Evolutionary conservation across 2,329 filamentous ascomycete species (phyloP), one percentile per base, ranked within the genome.

Genomic region (Beauveria sp.): DNA sequence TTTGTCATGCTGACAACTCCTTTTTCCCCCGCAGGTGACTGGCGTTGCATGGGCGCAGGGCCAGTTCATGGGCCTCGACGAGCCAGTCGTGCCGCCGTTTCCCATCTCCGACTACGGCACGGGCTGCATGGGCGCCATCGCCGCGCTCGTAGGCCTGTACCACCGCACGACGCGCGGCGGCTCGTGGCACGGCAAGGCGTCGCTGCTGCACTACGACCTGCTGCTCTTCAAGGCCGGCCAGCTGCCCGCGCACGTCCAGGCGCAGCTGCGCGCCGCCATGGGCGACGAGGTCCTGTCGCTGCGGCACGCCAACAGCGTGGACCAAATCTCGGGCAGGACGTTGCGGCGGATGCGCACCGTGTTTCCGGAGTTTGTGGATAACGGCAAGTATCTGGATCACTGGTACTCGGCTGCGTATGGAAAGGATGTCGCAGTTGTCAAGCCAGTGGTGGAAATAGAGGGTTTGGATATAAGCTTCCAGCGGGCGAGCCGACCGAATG

Each of bases 91-190:
- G 0, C 86, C 86, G 51, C 85, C 85, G 0, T 85, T 86, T 62
- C 83, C 83, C 34, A 84, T 85, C 65, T 84, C 80, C 24, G 83
- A 84, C 72, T 90, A 90, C 66, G 87, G 87, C 44, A 90, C 87
- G 0, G 88, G 87, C 34, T 89, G 85, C 68, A 86, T 89, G 75
- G 88, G 87, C 3, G 84, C 85, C 50, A 85, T 88, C 65, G 84
- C 86, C 3, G 86, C 86, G 0, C 70, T 91, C 41, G 79, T 79
- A 0, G 87, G 86, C 1, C 76, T 90, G 9, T 85, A 84, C 66
- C 80, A 81, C 66, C 79, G 88, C 37, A 82, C 86, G 0, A 84
- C 79, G 9, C 71, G 74, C 14, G 87, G 87, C 20, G 87, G 87
- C 1, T 88, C 84, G 1, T 89, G 86, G 77, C 77, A 85, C 62